Evolutionary conservation across 768 basidiomycete species (phyloP), one percentile per base, ranked within the genome.

Genomic region (Macrolepiota dolichaula): DNA sequence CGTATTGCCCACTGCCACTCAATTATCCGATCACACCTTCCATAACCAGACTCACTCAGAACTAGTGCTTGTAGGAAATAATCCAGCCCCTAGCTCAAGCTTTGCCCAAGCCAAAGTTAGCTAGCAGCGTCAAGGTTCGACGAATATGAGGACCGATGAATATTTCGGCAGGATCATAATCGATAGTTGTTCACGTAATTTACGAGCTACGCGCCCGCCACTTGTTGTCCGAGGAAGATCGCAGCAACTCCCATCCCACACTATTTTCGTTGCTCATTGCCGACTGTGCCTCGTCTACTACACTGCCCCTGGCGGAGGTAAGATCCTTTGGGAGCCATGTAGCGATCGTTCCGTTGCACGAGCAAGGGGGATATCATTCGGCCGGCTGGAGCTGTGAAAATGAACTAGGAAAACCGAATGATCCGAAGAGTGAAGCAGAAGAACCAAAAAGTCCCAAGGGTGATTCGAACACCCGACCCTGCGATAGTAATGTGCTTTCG

Each of bases 381-480:
- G 29, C 29, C 29, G 29, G 7, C 7, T 32, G 7, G 3, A 3
- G 29, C 29, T 32, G 7, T 32, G 3, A 3, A 7, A 7, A 32
- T 32, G 29, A 32, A 32, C 29, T 7, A 7, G 7, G 29, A 7
- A 7, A 7, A 32, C 3, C 29, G 29, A 7, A 32, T 32, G 29
- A 7, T 32, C 29, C 40, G 40, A n/a, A 17, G n/a, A 3, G 13
- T 13, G n/a, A n/a, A 0, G 2, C 2, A 44, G 13, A 47, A 55
- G 36, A 56, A 32, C 7, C 55, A 55, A 38, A 36, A 35, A 66
- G 63, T 63, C 63, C 60, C 60, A 60, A 56, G 52, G 59, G 65
- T 63, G 65, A 61, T 63, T 66, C 61, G 65, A 66, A 66, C 65
- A 63, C 65, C 59, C 60, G 65, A 62, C 65, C 62, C 57, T 35